Base-by-base conservation (phyloP, 495 filamentous ascomycete species). In the Trichocladium uniseriatum region DNA sequence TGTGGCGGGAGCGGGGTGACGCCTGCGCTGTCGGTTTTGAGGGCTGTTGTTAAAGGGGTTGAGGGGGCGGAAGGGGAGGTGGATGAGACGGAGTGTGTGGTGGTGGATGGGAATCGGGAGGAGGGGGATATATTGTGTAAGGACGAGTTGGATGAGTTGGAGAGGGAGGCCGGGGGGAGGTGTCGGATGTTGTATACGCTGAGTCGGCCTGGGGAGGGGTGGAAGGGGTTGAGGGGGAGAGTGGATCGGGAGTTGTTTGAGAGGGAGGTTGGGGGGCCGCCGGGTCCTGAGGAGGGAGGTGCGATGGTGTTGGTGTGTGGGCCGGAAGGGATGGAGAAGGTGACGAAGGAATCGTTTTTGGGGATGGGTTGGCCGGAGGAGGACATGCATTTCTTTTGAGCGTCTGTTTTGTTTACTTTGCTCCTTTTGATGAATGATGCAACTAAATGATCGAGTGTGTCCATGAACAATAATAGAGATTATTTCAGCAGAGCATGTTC, bases 1-100 rank as follows among this genome's bases (percentile, higher is more conserved):
- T 92, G 86, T 52, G 91, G 77, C 24, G 91, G 91, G 31, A 86
- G 79, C 3, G 91, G 91, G 2, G 87, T 97, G 57, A 97, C 91
- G 35, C 91, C 91, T 1, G 86, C 96, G 47, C 95, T 83, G 69
- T 86, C 94, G 53, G 87, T 96, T 1, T 71, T 96, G 31, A 72
- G 87, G 24, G 87, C 87, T 4, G 79, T 92, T 2, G 78, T 69
- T 20, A 31, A 46, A 22, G 76, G 87, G 53, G 47, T 52, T 5
- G 57, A 55, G 38, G 9, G 16, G 38, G 38, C 19, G 32, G 71
- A 71, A 22, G 75, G 86, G 54, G 47, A 51, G 3, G 56, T 53
- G 27, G 72, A 71, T 27, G 38, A 49, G 43, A 70, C 74, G 1
- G 48, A 44, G 18, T 94, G 89, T 58, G 59, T 84, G 9, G 76